Conservation (phyloP, 2,329 filamentous ascomycete genomes). For the Sphaerulina vaccinii region DNA sequence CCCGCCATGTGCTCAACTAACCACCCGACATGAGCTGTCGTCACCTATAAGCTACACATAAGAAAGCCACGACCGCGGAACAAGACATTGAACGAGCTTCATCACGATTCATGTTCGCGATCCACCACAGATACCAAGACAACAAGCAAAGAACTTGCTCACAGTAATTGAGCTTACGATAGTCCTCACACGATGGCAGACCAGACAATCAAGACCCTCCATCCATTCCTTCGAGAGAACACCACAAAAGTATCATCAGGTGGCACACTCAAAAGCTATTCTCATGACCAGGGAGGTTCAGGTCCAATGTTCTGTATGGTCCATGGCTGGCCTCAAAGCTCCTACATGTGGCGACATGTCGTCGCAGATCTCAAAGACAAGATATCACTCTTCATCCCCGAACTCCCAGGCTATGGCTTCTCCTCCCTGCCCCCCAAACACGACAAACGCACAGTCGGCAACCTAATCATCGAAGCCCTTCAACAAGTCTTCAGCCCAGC, state of each 20-base stretch:
- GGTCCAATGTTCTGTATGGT: slow-evolving; percentile 44
- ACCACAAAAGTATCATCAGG: slow-evolving; percentile 31
- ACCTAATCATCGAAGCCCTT: slow-evolving; percentile 45
- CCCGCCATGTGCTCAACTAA: background rate
- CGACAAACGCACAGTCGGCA: slow-evolving; percentile 45
- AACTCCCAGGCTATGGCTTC: slow-evolving; percentile 50
- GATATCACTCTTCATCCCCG: slow-evolving; percentile 49
- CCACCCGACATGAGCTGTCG: slow-evolving; percentile 1
- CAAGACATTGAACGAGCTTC: no score
- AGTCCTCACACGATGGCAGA: slow-evolving; percentile 24
- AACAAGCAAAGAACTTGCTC: no score
- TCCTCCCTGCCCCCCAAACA: slow-evolving; percentile 37
- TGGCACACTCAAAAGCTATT: slow-evolving; percentile 36
- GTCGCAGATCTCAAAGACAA: slow-evolving; percentile 41
- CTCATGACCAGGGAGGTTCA: slow-evolving; percentile 34
- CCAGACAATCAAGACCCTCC: slow-evolving; percentile 30
- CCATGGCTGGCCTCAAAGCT: slow-evolving; percentile 50
- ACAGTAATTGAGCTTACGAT: background rate
- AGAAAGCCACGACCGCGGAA: slow-evolving; percentile 10
- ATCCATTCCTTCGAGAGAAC: slow-evolving; percentile 33
- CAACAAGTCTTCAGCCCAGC: slow-evolving; percentile 34
- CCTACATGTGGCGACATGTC: slow-evolving; percentile 39
- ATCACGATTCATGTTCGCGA: no score
- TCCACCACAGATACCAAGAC: no score
- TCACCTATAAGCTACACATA: slow-evolving; percentile 5